Evolutionary conservation across 2,329 filamentous ascomycete species (phyloP).

Genomic region (Penicillium sp.): DNA sequence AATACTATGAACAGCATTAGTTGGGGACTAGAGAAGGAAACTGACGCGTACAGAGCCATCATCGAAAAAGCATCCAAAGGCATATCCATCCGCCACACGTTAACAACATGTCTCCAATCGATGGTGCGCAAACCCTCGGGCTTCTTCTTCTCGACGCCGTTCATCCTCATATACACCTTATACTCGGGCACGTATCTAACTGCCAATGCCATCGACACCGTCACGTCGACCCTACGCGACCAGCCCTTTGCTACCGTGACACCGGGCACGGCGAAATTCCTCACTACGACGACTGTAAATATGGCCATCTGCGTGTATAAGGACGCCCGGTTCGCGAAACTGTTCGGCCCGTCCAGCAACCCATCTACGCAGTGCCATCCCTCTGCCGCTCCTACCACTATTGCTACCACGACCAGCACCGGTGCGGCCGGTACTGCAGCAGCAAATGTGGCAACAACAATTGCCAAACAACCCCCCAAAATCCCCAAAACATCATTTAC

Average conservation of each 20-base stretch:
- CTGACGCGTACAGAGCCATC: conserved; percentile 37
- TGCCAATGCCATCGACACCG: conserved; percentile 82
- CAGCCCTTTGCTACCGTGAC: conserved; percentile 60
- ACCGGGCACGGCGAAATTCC: conserved; percentile 74
- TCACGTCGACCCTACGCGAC: conserved; percentile 60
- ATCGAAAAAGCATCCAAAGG: conserved; percentile 49
- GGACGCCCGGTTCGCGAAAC: conserved; percentile 75
- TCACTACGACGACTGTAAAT: conserved; percentile 75
- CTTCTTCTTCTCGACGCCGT: conserved; percentile 47
- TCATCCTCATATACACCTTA: conserved; percentile 53
- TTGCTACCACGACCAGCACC: conserved; percentile 7
- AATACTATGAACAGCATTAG: neutral
- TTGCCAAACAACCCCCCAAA: conserved; percentile 27
- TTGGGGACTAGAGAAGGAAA: neutral
- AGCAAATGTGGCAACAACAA: conserved; percentile 16
- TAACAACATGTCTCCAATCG: conserved; percentile 36
- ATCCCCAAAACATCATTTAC: conserved; percentile 69
- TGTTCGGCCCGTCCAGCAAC: conserved; percentile 66
- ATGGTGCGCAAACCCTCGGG: conserved; percentile 37
- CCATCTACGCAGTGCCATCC: conserved; percentile 43
- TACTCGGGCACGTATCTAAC: conserved; percentile 89
- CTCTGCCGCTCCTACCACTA: conserved; percentile 28
- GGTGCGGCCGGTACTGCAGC: conserved; percentile 10
- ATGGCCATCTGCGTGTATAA: conserved; percentile 85
- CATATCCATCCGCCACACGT: conserved; percentile 38